Percentiles rank a stretch among this genome's conserved stretches.
Evolutionary conservation across 2,329 filamentous ascomycete genomes (phyloP).

Genomic region (Bipolaris bicolor): DNA sequence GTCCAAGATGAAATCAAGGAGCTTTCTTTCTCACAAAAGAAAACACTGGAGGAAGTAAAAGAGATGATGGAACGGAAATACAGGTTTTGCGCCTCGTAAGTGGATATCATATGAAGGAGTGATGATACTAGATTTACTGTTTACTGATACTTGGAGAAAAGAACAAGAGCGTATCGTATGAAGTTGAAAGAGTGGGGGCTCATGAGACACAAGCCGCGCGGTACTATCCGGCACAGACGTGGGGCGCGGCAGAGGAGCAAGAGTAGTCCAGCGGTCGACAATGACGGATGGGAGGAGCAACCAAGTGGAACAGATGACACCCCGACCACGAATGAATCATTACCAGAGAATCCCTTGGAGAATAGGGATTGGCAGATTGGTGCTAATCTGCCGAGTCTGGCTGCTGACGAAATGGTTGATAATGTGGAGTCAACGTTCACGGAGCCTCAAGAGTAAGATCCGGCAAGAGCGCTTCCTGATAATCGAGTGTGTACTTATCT

Average conservation of each 20-base stretch:
- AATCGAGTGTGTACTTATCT: background rate
- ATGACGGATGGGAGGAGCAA: slow-evolving; percentile 13
- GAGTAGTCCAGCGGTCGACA: slow-evolving; percentile 1
- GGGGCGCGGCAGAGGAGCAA: slow-evolving; percentile 3
- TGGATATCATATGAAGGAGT: background rate
- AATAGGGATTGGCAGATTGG: slow-evolving; percentile 18
- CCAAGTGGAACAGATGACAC: slow-evolving; percentile 12
- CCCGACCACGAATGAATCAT: background rate
- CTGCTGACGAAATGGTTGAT: background rate
- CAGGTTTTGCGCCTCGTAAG: slow-evolving; percentile 46
- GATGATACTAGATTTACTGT: background rate
- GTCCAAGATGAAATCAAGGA: slow-evolving; percentile 42
- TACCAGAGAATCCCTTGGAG: slow-evolving; percentile 3
- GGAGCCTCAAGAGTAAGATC: slow-evolving; percentile 17
- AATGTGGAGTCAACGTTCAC: slow-evolving; percentile 18
- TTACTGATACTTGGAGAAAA: slow-evolving; percentile 14
- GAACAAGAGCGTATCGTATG: slow-evolving; percentile 46
- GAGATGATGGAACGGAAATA: slow-evolving; percentile 42
- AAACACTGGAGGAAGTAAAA: slow-evolving; percentile 41
- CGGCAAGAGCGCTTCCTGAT: background rate
- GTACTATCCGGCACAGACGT: slow-evolving; percentile 5
- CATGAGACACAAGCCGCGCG: slow-evolving; percentile 31
- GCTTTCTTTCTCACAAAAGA: slow-evolving; percentile 44
- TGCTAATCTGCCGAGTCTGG: slow-evolving; percentile 1
- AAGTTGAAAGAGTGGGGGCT: slow-evolving; percentile 48